Evolutionary conservation across 2,329 filamentous ascomycete genomes (phyloP), one percentile per base, ranked within the genome.

Genomic region (Simplicillium sp.): DNA sequence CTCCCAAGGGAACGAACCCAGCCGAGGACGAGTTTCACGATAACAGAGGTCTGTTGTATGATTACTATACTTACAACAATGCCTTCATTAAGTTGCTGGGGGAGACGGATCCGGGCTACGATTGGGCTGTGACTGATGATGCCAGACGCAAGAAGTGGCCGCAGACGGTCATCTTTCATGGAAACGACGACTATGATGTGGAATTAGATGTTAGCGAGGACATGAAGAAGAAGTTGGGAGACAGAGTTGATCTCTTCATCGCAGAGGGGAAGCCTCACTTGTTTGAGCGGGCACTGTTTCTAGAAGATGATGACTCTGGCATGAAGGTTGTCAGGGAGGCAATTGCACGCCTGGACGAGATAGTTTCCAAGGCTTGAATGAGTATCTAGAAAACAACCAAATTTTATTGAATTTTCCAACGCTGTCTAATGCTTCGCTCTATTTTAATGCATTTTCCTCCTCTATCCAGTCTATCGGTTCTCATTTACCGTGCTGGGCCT

Each of bases 41-140:
- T 8, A 32, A 38, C 13, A 46, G 54, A 1, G 51, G 51, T 1
- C 37, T 49, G 29, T 44, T 62, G 12, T 64, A 62, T 36, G 54
- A 59, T 16, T 60, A 61, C 45, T 60, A 54, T 37, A 51, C 56
- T 13, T 46, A 60, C 45, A 50, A 51, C 7, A 63, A 62, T 34
- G 38, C 39, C 7, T 62, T 52, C 44, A 34, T 50, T 2, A 40
- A 42, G 3, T 38, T 62, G 7, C 46, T 60, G 3, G 55, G 51
- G 2, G 43, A 48, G 7, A 42, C 58, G 7, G 59, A 64, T 31
- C 47, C 43, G 1, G 60, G 58, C 1, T 59, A 54, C n/a, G 49
- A 53, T 7, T 61, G 56, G 58, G 49, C 53, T 2, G 37, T 39
- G 11, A 35, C 42, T 11, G 12, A 45, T 0, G 38, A 34, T 8